Conservation (phyloP, 345 rosid species). For the Viola odorata region DNA sequence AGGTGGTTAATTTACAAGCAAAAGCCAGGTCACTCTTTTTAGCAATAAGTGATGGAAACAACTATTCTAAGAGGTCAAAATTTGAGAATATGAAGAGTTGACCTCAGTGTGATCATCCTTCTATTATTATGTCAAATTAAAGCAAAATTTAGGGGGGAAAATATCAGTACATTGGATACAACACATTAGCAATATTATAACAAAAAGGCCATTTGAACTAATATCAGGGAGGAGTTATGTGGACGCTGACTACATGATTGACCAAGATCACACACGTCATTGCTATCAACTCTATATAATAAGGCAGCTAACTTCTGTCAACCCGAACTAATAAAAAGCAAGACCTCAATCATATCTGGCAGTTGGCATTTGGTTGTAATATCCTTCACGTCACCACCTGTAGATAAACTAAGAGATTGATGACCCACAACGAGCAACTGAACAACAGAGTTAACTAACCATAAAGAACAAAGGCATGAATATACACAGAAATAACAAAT, state of each 20-base stretch:
- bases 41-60: too few species aligned
- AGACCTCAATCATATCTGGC: slow-evolving; percentile 89
- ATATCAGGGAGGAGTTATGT: not conserved
- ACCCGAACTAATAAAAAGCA: slow-evolving; percentile 17
- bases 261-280: not conserved
- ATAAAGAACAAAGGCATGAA: not conserved
- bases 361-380: slow-evolving; percentile 55
- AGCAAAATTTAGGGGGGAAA: too few species aligned
- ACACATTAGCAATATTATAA: not conserved
- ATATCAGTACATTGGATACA: not conserved
- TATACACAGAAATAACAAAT: not conserved
- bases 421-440: slow-evolving; percentile 20
- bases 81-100: too few species aligned
- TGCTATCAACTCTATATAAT: not conserved
- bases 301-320: not conserved
- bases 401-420: slow-evolving; percentile 48
- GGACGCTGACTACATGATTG: not conserved
- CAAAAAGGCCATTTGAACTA: not conserved
- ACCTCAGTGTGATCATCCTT: too few species aligned
- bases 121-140: too few species aligned
- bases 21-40: too few species aligned
- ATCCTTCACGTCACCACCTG: slow-evolving; percentile 96
- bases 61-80: too few species aligned
- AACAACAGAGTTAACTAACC: not conserved
- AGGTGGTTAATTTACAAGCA: too few species aligned